A percentile compares a stretch with the other conserved stretches of the same genome.
phyloP scores from a whole-genome alignment of 1,284 basidiomycete genomes.

The Cryptococcus neoformans region DNA sequence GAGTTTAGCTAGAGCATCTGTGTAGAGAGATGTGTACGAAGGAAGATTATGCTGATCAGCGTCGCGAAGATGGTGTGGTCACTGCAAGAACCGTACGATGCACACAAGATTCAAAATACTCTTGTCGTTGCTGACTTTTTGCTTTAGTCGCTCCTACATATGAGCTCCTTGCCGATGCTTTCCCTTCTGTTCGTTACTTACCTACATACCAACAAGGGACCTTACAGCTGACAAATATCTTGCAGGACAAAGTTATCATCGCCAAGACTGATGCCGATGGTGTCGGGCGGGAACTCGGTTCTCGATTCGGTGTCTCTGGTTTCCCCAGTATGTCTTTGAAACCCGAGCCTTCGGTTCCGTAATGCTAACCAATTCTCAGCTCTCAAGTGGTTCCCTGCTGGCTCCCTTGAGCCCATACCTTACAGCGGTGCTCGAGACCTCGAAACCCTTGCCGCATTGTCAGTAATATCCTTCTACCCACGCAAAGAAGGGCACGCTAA shows the following conservation, averaged over 20 bases:
- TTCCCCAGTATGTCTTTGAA: conserved; percentile 69
- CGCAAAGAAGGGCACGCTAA: not conserved
- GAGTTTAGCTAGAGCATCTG: conserved; percentile 8
- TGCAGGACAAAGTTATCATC: conserved; percentile 71
- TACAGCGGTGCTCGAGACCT: conserved; percentile 81
- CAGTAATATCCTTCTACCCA: conserved; percentile 36
- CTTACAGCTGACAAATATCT: conserved; percentile 42
- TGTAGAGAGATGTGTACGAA: not conserved
- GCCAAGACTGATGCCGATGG: conserved; percentile 94
- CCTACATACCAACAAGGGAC: conserved; percentile 47
- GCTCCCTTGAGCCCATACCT: conserved; percentile 61
- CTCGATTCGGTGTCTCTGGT: conserved; percentile 69
- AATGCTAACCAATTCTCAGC: conserved; percentile 48
- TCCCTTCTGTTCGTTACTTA: conserved; percentile 46
- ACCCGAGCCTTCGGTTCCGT: not conserved
- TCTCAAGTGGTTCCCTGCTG: conserved; percentile 81
- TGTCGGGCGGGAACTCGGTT: conserved; percentile 59
- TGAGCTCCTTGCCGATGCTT: conserved; percentile 86
- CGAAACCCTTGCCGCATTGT: conserved; percentile 72
- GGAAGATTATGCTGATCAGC: not conserved
- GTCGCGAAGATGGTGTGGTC: conserved; percentile 47
- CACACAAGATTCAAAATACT: conserved; percentile 7
- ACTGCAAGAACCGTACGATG: conserved; percentile 49
- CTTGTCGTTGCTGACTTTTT: conserved; percentile 20
- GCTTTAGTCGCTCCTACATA: conserved; percentile 77